phyloP scores from a whole-genome alignment of 1,284 basidiomycete species.

The Trichosporon sp. region DNA sequence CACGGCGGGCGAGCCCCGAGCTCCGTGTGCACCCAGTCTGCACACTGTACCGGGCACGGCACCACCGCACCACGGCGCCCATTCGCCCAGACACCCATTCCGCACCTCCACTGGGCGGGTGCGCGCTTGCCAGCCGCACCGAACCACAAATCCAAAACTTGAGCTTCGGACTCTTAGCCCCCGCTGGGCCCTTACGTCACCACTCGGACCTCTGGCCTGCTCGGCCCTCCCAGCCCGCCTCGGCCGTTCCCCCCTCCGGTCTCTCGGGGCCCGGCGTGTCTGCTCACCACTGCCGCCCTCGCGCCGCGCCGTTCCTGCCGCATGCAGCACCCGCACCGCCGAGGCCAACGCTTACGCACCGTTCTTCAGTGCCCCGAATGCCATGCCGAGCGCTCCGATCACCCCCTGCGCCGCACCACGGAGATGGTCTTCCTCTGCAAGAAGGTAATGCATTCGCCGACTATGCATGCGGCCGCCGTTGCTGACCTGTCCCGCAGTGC shows the following conservation, averaged over 20 bases:
- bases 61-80: too few species aligned
- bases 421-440: slow-evolving; percentile 97
- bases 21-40: neutral
- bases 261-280: neutral
- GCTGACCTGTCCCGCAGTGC: slow-evolving; percentile 54
- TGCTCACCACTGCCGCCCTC: neutral
- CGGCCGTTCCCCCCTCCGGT: neutral
- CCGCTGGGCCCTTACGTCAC: neutral
- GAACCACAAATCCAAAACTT: neutral
- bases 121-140: neutral
- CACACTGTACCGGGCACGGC: neutral
- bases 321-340: neutral
- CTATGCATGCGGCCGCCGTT: neutral
- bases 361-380: slow-evolving; percentile 73
- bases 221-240: neutral
- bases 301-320: neutral
- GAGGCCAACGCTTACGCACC: slow-evolving; percentile 4
- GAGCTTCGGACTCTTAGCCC: neutral
- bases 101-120: neutral
- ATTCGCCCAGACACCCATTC: neutral
- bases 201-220: neutral
- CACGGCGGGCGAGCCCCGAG: neutral
- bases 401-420: slow-evolving; percentile 66
- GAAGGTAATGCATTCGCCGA: slow-evolving; percentile 52
- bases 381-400: slow-evolving; percentile 76